A percentile compares a stretch with the other conserved stretches of the same genome.
These are phyloP conservation scores for Tuber umbilicatum DNA, from an alignment of 495 filamentous ascomycete species.

Conservation along the genomic window DNA sequence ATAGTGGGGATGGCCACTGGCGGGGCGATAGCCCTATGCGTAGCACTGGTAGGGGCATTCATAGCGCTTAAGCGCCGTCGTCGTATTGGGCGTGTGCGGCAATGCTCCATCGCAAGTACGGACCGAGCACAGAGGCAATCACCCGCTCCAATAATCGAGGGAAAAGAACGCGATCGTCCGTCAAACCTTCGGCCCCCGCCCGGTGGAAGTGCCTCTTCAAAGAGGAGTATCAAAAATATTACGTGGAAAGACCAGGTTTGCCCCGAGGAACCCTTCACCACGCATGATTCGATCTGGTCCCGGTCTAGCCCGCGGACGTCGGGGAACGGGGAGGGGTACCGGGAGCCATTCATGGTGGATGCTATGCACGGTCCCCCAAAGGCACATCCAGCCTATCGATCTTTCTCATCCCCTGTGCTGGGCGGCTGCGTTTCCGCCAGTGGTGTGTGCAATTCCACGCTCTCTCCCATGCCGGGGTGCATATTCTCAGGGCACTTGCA, in stretches of 20 bases:
- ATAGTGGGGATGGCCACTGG: constrained; percentile 25
- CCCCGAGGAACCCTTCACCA: constrained; percentile 27
- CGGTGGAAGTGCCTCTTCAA: constrained; percentile 5
- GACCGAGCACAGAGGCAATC: constrained; percentile 9
- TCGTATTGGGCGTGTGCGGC: constrained; percentile 19
- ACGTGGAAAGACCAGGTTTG: constrained; percentile 37
- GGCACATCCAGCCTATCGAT: constrained; percentile 20
- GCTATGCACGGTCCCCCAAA: background rate
- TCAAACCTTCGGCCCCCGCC: constrained; percentile 18
- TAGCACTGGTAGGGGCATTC: constrained; percentile 17
- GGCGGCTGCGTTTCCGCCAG: constrained; percentile 17
- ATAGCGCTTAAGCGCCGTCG: constrained; percentile 24
- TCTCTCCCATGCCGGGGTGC: constrained; percentile 23
- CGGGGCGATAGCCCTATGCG: constrained; percentile 16
- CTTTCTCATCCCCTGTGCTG: constrained; percentile 28
- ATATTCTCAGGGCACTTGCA: constrained; percentile 13
- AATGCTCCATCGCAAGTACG: constrained; percentile 19
- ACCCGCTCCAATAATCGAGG: constrained; percentile 2
- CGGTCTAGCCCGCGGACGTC: constrained; percentile 11
- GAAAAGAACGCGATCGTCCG: constrained; percentile 7
- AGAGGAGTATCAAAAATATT: constrained; percentile 19
- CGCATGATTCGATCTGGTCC: constrained; percentile 16
- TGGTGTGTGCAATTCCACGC: constrained; percentile 16
- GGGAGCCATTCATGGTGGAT: background rate
- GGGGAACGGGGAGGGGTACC: background rate